phyloP scores from a whole-genome alignment of 768 basidiomycete species.

The Russula emetica region DNA sequence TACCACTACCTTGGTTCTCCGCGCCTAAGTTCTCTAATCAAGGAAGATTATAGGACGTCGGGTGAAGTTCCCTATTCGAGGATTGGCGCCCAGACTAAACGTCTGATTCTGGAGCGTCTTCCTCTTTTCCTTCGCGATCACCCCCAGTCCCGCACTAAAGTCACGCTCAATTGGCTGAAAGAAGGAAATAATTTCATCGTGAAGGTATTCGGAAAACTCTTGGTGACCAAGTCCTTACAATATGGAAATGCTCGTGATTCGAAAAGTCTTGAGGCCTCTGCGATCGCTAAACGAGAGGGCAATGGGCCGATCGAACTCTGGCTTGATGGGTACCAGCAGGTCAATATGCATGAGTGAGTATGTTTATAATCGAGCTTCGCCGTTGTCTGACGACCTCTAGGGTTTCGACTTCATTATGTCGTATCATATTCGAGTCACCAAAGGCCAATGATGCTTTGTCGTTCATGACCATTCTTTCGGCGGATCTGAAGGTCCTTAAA shows the following conservation, averaged over 20 bases:
- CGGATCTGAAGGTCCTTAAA: conserved; percentile 75
- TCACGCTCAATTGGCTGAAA: conserved; percentile 65
- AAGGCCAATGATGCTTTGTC: conserved; percentile 84
- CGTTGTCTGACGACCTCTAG: conserved; percentile 38
- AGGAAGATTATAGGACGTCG: conserved; percentile 67
- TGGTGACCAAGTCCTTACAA: conserved; percentile 56
- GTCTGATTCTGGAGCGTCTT: conserved; percentile 76
- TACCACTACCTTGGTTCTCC: conserved; percentile 73
- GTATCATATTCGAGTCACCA: conserved; percentile 68
- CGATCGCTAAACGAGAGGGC: conserved; percentile 53
- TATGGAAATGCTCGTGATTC: conserved; percentile 49
- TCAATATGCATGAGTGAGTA: conserved; percentile 91
- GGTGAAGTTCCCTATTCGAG: conserved; percentile 48
- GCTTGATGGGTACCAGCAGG: conserved; percentile 66
- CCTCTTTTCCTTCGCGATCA: conserved; percentile 93
- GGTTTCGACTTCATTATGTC: conserved; percentile 80
- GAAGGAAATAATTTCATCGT: conserved; percentile 63
- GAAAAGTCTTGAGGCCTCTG: conserved; percentile 66
- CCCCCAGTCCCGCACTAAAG: conserved; percentile 55
- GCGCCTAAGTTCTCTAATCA: conserved; percentile 65
- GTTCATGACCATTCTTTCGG: conserved; percentile 91
- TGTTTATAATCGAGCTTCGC: not conserved
- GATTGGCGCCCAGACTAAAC: conserved; percentile 48
- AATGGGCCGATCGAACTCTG: conserved; percentile 66
- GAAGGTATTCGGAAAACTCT: conserved; percentile 59